These are phyloP conservation scores for Fallopia convolvulus DNA, from an alignment of 148 eudicot species.

Conservation along the genomic window DNA sequence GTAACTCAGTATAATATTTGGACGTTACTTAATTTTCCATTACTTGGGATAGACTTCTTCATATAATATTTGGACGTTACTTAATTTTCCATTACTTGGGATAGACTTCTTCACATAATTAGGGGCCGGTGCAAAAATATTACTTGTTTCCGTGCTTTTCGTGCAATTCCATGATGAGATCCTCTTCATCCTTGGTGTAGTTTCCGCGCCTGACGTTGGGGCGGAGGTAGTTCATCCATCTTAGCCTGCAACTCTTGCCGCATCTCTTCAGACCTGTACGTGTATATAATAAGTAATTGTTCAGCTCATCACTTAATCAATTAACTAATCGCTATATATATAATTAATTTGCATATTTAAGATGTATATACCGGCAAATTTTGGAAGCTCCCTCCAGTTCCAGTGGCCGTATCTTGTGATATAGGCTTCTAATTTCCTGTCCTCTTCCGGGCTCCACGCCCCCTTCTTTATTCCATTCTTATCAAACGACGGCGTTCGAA, in stretches of 20 bases:
- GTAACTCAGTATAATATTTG: no score
- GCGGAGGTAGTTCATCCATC: conserved; percentile 50
- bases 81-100: no score
- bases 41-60: no score
- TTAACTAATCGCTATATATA: no score
- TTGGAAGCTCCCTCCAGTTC: conserved; percentile 32
- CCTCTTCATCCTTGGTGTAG: conserved; percentile 35
- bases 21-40: no score
- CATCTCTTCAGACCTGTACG: conserved; percentile 38
- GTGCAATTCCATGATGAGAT: conserved; percentile 34
- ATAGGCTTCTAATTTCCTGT: conserved; percentile 22
- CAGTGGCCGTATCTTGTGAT: conserved; percentile 25
- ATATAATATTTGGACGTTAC: no score
- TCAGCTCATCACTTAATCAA: background rate
- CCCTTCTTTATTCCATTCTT: conserved; percentile 22
- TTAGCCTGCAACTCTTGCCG: conserved; percentile 49
- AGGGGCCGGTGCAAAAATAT: background rate
- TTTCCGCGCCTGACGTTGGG: conserved; percentile 40
- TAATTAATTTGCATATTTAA: background rate
- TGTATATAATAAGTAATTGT: background rate
- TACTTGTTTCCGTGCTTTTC: conserved; percentile 39
- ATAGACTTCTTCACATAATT: no score
- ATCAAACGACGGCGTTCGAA: conserved; percentile 13
- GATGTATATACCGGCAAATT: conserved; percentile 22
- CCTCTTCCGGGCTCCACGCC: conserved; percentile 33